These are phyloP conservation scores for Apiospora pterosperma DNA, from an alignment of 2,329 filamentous ascomycete genomes.

Conservation along the genomic window DNA sequence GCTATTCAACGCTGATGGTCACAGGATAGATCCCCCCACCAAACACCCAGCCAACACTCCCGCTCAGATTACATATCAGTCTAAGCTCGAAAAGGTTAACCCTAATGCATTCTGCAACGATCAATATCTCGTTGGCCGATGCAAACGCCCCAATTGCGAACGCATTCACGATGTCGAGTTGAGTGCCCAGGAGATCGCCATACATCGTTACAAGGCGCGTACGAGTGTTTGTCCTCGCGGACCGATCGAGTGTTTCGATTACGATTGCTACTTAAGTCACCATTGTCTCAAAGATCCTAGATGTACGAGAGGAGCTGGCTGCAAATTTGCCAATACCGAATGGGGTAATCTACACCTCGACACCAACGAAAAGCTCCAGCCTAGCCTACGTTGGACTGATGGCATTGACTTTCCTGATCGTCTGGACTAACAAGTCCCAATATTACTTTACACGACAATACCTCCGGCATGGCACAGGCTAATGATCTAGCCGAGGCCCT, in stretches of 20 bases:
- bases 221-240: conserved; percentile 29
- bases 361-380: conserved; percentile 25
- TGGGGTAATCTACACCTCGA: conserved; percentile 28
- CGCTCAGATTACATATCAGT: conserved; percentile 27
- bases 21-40: conserved; percentile 26
- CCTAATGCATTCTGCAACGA: conserved; percentile 32
- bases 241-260: conserved; percentile 26
- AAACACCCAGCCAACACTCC: conserved; percentile 26
- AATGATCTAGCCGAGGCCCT: background rate
- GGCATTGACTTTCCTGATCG: background rate
- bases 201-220: conserved; percentile 32
- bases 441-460: background rate
- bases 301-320: conserved; percentile 21
- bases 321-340: conserved; percentile 25
- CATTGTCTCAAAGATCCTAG: conserved; percentile 25
- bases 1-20: conserved; percentile 26
- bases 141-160: conserved; percentile 27
- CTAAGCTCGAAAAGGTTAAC: conserved; percentile 26
- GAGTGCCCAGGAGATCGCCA: conserved; percentile 26
- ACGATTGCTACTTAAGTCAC: conserved; percentile 31
- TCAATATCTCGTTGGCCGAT: conserved; percentile 28
- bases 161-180: conserved; percentile 28
- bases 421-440: background rate
- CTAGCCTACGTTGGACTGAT: conserved; percentile 7
- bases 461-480: background rate